Conservation (phyloP, 345 rosid species). For the Salix viminalis region DNA sequence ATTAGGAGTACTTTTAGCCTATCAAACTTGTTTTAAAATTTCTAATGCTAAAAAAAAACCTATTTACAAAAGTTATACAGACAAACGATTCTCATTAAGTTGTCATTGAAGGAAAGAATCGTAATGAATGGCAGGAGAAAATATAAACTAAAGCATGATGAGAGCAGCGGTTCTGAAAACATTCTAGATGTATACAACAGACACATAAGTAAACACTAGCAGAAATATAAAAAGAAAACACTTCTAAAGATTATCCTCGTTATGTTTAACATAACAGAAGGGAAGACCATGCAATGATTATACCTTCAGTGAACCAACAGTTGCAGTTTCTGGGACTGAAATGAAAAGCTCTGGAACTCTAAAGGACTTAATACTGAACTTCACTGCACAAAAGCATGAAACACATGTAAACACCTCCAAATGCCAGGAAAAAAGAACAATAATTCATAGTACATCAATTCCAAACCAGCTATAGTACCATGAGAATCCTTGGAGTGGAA, state of each 20-base stretch:
- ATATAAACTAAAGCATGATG: background rate
- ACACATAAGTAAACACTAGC: too few relatives aligned
- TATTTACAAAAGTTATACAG: background rate
- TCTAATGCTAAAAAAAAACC: background rate
- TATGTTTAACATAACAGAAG: background rate
- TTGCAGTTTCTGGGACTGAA: slow-evolving; percentile 81
- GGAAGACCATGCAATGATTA: background rate
- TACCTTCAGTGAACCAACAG: slow-evolving; percentile 90
- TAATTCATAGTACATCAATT: slow-evolving; percentile 12
- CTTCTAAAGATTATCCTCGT: background rate
- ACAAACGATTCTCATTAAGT: background rate
- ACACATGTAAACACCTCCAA: slow-evolving; percentile 22
- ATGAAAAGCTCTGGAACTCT: slow-evolving; percentile 81
- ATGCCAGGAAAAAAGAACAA: slow-evolving; percentile 5
- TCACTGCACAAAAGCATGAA: slow-evolving; percentile 55
- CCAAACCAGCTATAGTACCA: slow-evolving; percentile 42
- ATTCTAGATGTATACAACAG: background rate
- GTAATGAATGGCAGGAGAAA: background rate
- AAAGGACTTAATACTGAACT: slow-evolving; percentile 83
- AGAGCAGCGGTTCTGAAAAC: background rate
- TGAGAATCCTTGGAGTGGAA: slow-evolving; percentile 53
- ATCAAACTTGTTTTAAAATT: background rate
- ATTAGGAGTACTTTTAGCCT: background rate
- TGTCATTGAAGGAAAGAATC: background rate
- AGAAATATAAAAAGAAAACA: too few relatives aligned